Base-by-base conservation (phyloP, 495 filamentous ascomycete species). In the Penicillium pancosmium region DNA sequence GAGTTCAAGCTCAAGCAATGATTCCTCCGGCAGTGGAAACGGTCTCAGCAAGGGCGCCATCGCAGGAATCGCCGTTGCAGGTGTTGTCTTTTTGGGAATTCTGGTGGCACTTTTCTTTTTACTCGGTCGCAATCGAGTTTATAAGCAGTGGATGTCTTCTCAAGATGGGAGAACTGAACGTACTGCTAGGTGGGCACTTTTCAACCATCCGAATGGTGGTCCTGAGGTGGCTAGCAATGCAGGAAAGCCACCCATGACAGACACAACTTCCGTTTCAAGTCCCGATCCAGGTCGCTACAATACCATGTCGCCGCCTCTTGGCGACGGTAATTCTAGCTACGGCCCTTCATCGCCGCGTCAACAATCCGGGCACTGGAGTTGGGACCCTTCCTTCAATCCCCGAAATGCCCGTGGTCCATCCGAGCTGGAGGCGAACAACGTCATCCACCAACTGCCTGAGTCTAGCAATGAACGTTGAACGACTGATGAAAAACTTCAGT, bases 51-150 rank as follows among this genome's bases (percentile, higher is more conserved):
- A 41, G 18, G 71, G 76, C 18, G 72, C 70, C 7, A 77, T 78
- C 16, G 73, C 71, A 1, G 77, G 76, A 4, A 80, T 80, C 27
- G 64, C 60, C 0, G 53, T 74, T n/a, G 75, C 72, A 15, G 43
- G 44, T 3, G 66, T 70, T 9, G 73, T 65, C 9, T 73, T 77
- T 36, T 52, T 74, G 27, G 65, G 31, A 1, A 64, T 78, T 18
- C 50, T 80, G 33, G 59, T 71, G 2, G 63, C 68, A 1, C 55
- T 80, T 2, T 69, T 78, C 62, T 80, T 78, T 61, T 54, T 74
- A 2, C 70, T 78, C 19, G 73, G 76, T 35, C 68, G 74, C 15
- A 76, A 78, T 50, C 64, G 68, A 7, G 64, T 74, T 0, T 78
- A 74, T 44, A 56, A 56, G n/a, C 59, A 76, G 40, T 76, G 75